Evolutionary conservation across 2,329 filamentous ascomycete species (phyloP).

Genomic region (Phoma sp.): DNA sequence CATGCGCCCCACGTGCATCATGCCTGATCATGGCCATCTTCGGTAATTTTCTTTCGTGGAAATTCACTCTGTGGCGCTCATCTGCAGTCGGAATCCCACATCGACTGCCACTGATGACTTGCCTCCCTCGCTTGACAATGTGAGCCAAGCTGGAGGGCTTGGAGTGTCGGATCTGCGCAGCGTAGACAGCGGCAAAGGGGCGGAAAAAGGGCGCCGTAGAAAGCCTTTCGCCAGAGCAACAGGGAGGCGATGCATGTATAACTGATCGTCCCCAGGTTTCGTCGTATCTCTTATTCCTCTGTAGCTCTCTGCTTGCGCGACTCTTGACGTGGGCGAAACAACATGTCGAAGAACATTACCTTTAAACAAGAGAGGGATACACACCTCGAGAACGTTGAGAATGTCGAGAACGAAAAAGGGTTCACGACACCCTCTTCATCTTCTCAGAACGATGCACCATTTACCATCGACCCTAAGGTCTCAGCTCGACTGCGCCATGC

Average conservation of each 20-base stretch:
- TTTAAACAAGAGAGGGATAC: conserved; percentile 23
- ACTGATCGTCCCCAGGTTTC: conserved; percentile 8
- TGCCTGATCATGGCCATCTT: conserved; percentile 9
- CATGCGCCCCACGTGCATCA: conserved; percentile 7
- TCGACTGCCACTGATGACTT: conserved; percentile 2
- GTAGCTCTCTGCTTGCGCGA: not conserved
- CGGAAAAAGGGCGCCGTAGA: not conserved
- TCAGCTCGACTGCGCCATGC: conserved; percentile 30
- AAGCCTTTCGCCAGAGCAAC: not conserved
- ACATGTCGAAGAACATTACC: conserved; percentile 23
- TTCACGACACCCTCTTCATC: conserved; percentile 18
- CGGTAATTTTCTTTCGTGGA: conserved; percentile 11
- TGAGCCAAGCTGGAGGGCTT: conserved; percentile 10
- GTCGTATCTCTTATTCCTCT: not conserved
- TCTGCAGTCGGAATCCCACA: not conserved
- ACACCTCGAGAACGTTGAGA: conserved; percentile 32
- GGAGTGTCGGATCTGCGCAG: not conserved
- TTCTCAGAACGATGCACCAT: conserved; percentile 13
- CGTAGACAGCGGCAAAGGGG: conserved; percentile 8
- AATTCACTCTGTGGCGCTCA: conserved; percentile 5
- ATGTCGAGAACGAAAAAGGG: conserved; percentile 32
- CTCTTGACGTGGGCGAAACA: not conserved
- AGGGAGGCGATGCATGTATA: conserved; percentile 9
- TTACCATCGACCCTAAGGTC: conserved; percentile 25
- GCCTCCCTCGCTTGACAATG: conserved; percentile 8